These are phyloP conservation scores for Echria macrotheca DNA, from an alignment of 495 filamentous ascomycete genomes.

Conservation along the genomic window DNA sequence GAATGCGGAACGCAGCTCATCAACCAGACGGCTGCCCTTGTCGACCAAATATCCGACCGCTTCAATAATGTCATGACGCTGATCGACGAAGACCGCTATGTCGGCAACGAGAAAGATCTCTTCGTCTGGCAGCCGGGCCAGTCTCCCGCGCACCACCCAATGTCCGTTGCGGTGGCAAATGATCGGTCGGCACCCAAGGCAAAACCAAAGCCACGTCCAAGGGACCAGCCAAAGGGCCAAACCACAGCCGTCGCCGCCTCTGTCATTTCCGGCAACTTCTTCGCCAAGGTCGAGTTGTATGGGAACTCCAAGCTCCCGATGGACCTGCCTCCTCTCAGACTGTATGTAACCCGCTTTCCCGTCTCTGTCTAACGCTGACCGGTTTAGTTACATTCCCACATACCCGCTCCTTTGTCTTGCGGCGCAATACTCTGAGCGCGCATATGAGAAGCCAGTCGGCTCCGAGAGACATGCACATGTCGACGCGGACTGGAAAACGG, in stretches of 20 bases:
- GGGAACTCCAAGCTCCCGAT: constrained; percentile 70
- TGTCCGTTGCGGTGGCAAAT: constrained; percentile 6
- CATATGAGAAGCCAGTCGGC: constrained; percentile 58
- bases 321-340: constrained; percentile 55
- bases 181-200: constrained; percentile 15
- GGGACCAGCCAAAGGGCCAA: constrained; percentile 28
- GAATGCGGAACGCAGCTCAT: constrained; percentile 35
- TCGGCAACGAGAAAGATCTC: constrained; percentile 58
- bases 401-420: constrained; percentile 70
- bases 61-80: constrained; percentile 59
- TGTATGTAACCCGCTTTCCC: no score
- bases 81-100: constrained; percentile 63
- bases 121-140: constrained; percentile 37
- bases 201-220: constrained; percentile 25
- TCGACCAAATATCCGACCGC: constrained; percentile 51
- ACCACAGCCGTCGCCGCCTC: constrained; percentile 34
- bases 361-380: no score
- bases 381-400: constrained; percentile 57
- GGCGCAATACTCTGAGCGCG: constrained; percentile 65
- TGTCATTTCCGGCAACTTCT: constrained; percentile 50
- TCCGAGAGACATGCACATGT: constrained; percentile 59
- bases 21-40: constrained; percentile 45
- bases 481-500: constrained; percentile 60
- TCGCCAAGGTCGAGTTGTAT: constrained; percentile 73
- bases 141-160: constrained; percentile 15